Base-by-base conservation (phyloP, 441 rosid species). In the Breynia disticha region DNA sequence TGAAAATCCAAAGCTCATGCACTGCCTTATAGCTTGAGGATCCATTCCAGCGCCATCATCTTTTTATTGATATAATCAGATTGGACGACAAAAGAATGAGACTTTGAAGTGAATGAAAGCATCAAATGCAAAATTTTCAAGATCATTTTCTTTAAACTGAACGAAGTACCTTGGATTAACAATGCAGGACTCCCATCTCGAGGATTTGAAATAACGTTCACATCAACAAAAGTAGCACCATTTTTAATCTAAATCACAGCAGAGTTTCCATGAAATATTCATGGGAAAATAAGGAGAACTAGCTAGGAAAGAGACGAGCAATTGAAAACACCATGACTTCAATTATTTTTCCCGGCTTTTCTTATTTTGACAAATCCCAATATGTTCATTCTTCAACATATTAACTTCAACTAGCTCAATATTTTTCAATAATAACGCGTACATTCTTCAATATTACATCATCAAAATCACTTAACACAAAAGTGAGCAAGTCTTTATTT, bases 11-110 rank as follows among this genome's bases (percentile, higher is more conserved):
- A 91, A 91, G 67, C 97, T 90, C 91, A 91, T 82, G 62, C 98
- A 88, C 19, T 65, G 75, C 50, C 95, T 77, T 72, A 91, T 77
- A 59, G 85, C 83, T 61, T 84, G 90, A 55, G 83, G 95, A 63
- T 78, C 81, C 98, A 91, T 88, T 72, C 98, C 98, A 65, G 87
- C 95, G 64, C 97, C 98, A 59, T 88, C 83, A 78, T 91, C 98
- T 91, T 70, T 58, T 46, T 54, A 39, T 28, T 64, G 49, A 44
- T 41, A 11, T 55, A 43, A 28, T 28, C 61, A 74, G 54, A 16
- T 63, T 51, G 60, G 15, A 28, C 52, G 8, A 49, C 45, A 28
- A 42, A 19, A 18, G 48, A 39, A 65, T 66, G 66, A 54, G n/a
- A 11, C 13, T 42, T 35, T 22, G 54, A 19, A 24, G 39, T 11